Evolutionary conservation across 148 eudicot genomes (phyloP), one percentile per base, ranked within the genome.

Genomic region (Polygonum maritimum): DNA sequence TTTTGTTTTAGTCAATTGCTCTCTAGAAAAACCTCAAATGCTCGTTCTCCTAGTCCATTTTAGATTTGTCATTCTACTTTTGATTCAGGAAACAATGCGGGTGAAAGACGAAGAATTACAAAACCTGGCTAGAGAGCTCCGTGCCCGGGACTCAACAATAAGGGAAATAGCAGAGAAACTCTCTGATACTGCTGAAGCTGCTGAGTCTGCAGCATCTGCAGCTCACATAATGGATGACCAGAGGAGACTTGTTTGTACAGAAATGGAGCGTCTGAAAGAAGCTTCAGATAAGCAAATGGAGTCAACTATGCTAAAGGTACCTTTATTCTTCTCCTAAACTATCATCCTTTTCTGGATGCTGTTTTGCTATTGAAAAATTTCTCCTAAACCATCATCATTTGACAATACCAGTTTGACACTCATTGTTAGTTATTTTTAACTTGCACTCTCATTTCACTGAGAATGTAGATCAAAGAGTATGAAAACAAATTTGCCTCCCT

Each of bases 21-120:
- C 67, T 52, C 63, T 19, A 35, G 48, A 51, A 15, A 51, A 51
- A 51, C 57, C 57, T 16, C 18, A 19, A 19, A 9, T 55, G 69
- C 10, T 39, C n/a, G 16, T 13, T 15, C 52, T 33, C 69, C 69
- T 22, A 31, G 38, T 69, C 75, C 75, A 22, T 41, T 58, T 3
- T 55, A n/a, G 13, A 26, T 14, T 14, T 33, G 12, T 73, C 60
- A 16, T 58, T 60, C 45, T 67, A 6, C n/a, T 80, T 77, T 74
- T 77, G 47, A 31, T 79, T 49, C 83, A 95, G 98, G 97, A 95
- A 78, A 95, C 98, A 13, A 79, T 95, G 72, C 81, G 83, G 76
- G 98, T 95, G 78, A 95, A 95, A 81, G 98, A 95, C 77, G 98
- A 95, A 85, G 98, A 95, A 79, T 80, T 95, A 78, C 97, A 92